Evolutionary conservation across 2,329 filamentous ascomycete species (phyloP), one percentile per base, ranked within the genome.

Genomic region (Westerdykella aurantiaca): DNA sequence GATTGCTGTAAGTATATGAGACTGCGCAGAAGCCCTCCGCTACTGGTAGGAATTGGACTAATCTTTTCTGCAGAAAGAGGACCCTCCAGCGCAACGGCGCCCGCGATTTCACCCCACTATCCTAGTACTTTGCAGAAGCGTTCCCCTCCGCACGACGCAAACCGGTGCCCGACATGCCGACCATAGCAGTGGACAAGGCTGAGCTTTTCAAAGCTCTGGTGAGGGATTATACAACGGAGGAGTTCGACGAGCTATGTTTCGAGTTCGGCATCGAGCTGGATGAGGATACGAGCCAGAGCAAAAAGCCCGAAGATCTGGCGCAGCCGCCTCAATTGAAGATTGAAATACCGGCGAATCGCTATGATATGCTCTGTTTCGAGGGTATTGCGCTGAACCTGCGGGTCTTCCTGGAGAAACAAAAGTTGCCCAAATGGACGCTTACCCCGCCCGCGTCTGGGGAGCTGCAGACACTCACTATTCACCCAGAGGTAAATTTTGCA

Each of bases 181-280:
- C 93, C 67, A 96, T 98, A 60, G 79, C 85, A 58, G 90, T 97
- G 60, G 87, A 97, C 77, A 98, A 97, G 76, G 90, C 89, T 63
- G 88, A 85, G 66, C 87, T 98, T 66, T 97, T 86, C 78, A 83
- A 94, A 73, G 89, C 87, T 67, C 80, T 98, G 47, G 91, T 89
- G 64, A 83, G 84, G 72, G 83, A 93, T 81, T 96, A 79, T 69
- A 95, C 91, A 43, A 93, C 88, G 52, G 82, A 95, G 60, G 88
- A 95, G 64, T 98, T 98, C 65, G 93, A 98, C 70, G 86, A 95
- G 64, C 78, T 98, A 57, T 97, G 93, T 72, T 98, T 98, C 78
- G 91, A 98, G 63, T 98, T 95, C 66, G 90, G 90, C 47, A 94
- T 98, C 66, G 93, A 98, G 71, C 80, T 98, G 57, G 93, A 98